Evolutionary conservation across 345 rosid genomes (phyloP), one percentile per base, ranked within the genome.

Genomic region (Acer saccharum): DNA sequence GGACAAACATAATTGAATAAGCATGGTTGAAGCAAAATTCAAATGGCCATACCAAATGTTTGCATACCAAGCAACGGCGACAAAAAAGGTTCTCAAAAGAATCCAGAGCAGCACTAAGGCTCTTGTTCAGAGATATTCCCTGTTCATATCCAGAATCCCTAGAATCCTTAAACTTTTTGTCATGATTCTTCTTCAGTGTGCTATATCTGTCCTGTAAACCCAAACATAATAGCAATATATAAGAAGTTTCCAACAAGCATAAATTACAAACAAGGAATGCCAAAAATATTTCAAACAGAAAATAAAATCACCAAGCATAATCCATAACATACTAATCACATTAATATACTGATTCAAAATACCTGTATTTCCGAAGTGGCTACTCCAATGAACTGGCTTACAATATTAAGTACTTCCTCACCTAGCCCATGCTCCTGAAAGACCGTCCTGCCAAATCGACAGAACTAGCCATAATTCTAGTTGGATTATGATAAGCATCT

Each of bases 11-110:
- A 77, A 76, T 76, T 18, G 77, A 69, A 81, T 72, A 55, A 80
- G 65, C 61, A 81, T 64, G 79, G 77, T 74, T 63, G n/a, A 54
- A 63, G 64, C 13, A 39, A n/a, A 60, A 72, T 43, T 68, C 75
- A 77, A 75, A 81, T 32, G 68, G 50, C 23, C 32, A 60, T 54
- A 27, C 75, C 65, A 65, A 69, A 72, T 25, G 72, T n/a, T 20
- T 1, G 2, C 74, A 76, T 68, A 94, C 99, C 97, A 96, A 76
- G 87, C 99, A 96, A 76, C 97, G 99, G 61, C 99, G 98, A 81
- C 99, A 96, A 78, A 96, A 96, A 66, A 96, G 93, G 86, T 94
- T 96, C 90, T 96, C 99, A 79, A 94, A 94, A 79, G 99, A 96
- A 91, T 96, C 99, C 80, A 96, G 87, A 83, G 97, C 95, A 83